phyloP scores from a whole-genome alignment of 768 basidiomycete genomes.

The Glaciozyma antarctica region DNA sequence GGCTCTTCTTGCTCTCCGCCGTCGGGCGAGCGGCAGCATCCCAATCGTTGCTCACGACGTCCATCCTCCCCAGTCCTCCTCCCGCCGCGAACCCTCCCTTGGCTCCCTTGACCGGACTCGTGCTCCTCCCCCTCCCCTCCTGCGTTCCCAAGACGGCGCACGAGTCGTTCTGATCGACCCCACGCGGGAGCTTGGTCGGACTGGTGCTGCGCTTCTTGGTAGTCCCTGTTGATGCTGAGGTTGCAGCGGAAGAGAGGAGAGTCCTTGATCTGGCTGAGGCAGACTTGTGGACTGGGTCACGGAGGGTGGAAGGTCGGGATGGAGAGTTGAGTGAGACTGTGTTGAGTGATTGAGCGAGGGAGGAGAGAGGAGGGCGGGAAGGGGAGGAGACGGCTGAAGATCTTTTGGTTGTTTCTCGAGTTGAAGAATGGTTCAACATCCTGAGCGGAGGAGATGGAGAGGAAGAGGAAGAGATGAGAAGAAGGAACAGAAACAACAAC shows the following conservation, averaged over 20 bases:
- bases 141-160: conserved; percentile 10
- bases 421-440: too few species aligned
- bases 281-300: conserved; percentile 1
- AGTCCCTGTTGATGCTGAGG: conserved; percentile 7
- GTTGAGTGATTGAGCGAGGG: background rate
- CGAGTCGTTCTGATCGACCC: conserved; percentile 10
- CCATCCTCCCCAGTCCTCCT: conserved; percentile 12
- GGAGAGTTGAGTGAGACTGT: conserved; percentile 16
- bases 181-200: background rate
- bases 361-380: background rate
- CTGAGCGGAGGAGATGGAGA: too few species aligned
- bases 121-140: conserved; percentile 2
- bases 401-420: too few species aligned
- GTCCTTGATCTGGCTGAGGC: conserved; percentile 13
- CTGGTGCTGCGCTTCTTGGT: conserved; percentile 21
- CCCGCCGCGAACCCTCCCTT: background rate
- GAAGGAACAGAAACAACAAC: too few species aligned
- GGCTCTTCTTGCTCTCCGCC: conserved; percentile 11
- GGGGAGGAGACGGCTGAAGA: background rate
- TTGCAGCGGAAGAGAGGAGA: conserved; percentile 2
- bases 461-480: too few species aligned
- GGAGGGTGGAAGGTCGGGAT: conserved; percentile 9
- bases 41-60: conserved; percentile 11
- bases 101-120: conserved; percentile 19
- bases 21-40: background rate